Conservation (phyloP, 805 yeast genomes). For the Saturnispora diversa region DNA sequence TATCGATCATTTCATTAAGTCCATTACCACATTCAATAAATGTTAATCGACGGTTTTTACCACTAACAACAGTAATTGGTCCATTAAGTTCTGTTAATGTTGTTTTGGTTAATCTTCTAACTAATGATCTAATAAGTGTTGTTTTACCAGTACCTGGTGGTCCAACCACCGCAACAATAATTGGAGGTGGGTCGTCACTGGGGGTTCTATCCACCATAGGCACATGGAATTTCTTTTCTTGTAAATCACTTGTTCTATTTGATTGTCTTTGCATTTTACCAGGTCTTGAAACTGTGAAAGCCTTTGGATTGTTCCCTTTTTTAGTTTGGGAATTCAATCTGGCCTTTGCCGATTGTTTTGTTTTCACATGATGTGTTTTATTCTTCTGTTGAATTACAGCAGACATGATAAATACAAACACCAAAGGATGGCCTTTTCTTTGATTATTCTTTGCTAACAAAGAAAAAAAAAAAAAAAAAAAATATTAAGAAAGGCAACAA, state of each 20-base stretch:
- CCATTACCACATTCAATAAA: constrained; percentile 91
- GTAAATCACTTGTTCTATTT: constrained; percentile 70
- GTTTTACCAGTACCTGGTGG: constrained; percentile 99
- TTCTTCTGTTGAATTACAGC: constrained; percentile 34
- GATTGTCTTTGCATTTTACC: constrained; percentile 81
- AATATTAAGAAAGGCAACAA: too few relatives aligned
- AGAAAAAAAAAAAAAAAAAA: constrained; percentile 3
- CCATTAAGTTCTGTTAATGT: constrained; percentile 83
- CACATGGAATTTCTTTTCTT: constrained; percentile 82
- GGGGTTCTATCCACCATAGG: constrained; percentile 98
- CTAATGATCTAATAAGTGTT: constrained; percentile 81
- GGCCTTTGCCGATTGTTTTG: constrained; percentile 62
- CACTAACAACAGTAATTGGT: constrained; percentile 93
- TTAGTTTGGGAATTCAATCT: constrained; percentile 64
- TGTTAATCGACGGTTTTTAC: constrained; percentile 86
- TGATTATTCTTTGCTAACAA: too few relatives aligned
- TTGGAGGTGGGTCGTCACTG: constrained; percentile 96
- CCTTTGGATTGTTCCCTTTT: constrained; percentile 69
- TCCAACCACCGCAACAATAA: constrained; percentile 92
- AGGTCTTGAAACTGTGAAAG: constrained; percentile 78
- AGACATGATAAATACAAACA: too few relatives aligned
- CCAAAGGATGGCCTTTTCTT: too few relatives aligned
- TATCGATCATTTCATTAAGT: constrained; percentile 89
- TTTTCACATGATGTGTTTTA: constrained; percentile 70
- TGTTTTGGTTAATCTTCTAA: constrained; percentile 81